Evolutionary conservation across 441 rosid species (phyloP), one percentile per base, ranked within the genome.

Genomic region (Euphorbia schlechtendalii): DNA sequence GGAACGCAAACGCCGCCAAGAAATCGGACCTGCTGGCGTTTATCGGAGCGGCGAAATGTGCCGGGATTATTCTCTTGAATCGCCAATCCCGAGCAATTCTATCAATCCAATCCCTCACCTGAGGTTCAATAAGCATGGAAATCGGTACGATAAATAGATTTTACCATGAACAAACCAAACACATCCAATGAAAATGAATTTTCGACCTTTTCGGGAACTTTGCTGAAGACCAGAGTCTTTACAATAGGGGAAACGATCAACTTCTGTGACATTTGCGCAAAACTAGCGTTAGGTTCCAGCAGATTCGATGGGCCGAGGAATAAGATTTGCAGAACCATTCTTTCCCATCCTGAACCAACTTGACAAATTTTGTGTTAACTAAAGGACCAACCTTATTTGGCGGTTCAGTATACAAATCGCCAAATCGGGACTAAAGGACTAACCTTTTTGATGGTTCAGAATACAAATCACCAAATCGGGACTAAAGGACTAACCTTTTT

Each of bases 41-140:
- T 54, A 90, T 66, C 0, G 98, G 98, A 53, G 87, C 97, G 62
- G 86, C 96, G 62, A 92, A 93, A 79, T 93, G 98, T 43, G 97
- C 96, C 1, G 98, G 96, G 67, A 88, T 93, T 21, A 86, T 85
- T 79, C 97, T 84, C 79, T 81, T 88, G 81, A 93, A 86, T 72
- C 78, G 86, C 97, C 98, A 93, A 77, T 88, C 98, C 51, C 76
- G 73, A 3, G 83, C 77, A 56, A 90, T 92, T 5, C 89, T 66
- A 75, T 88, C 92, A 48, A 86, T 90, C 96, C 98, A 93, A 70
- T 93, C 98, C 73, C 86, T 80, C 24, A 93, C 96, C 98, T 92
- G 81, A 57, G 63, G 30, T 27, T 27, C 30, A 27, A 27, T 27
- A 27, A 27, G 30, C 1, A n/a, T n/a, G n/a, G n/a, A n/a, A n/a